phyloP scores from a whole-genome alignment of 805 yeast genomes.

The Candida sphagnicola region DNA sequence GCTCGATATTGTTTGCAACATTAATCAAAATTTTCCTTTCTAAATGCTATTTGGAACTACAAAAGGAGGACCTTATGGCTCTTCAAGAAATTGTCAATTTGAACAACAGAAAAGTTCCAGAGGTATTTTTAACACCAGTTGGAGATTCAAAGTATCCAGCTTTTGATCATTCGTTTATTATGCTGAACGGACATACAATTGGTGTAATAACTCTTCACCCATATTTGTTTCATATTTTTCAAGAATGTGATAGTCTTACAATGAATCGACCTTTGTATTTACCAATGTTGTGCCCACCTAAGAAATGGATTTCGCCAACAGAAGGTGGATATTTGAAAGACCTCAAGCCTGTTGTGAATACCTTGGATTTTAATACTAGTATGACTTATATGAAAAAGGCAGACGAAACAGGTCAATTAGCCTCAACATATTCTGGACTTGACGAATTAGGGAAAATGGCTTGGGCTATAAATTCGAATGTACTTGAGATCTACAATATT shows the following conservation, averaged over 20 bases:
- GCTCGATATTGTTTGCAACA: slow-evolving; percentile 15
- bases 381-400: slow-evolving; percentile 21
- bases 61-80: slow-evolving; percentile 6
- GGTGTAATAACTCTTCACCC: slow-evolving; percentile 25
- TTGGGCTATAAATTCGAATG: slow-evolving; percentile 33
- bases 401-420: slow-evolving; percentile 28
- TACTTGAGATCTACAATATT: slow-evolving; percentile 18
- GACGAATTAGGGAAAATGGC: slow-evolving; percentile 24
- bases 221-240: slow-evolving; percentile 13
- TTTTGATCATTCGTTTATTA: slow-evolving; percentile 7
- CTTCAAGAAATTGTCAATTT: slow-evolving; percentile 5
- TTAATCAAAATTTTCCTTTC: slow-evolving; percentile 14
- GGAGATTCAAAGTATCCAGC: slow-evolving; percentile 8
- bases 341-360: slow-evolving; percentile 20
- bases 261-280: slow-evolving; percentile 15
- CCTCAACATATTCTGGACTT: slow-evolving; percentile 24
- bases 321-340: slow-evolving; percentile 33
- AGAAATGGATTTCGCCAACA: slow-evolving; percentile 28
- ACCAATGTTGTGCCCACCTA: slow-evolving; percentile 40
- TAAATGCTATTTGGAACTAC: slow-evolving; percentile 9
- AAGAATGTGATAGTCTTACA: slow-evolving; percentile 8
- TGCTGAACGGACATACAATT: background rate
- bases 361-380: slow-evolving; percentile 13
- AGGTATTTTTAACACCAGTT: slow-evolving; percentile 4
- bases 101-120: slow-evolving; percentile 2